phyloP scores from a whole-genome alignment of 2,329 filamentous ascomycete genomes.

The Alternaria burnsii region DNA sequence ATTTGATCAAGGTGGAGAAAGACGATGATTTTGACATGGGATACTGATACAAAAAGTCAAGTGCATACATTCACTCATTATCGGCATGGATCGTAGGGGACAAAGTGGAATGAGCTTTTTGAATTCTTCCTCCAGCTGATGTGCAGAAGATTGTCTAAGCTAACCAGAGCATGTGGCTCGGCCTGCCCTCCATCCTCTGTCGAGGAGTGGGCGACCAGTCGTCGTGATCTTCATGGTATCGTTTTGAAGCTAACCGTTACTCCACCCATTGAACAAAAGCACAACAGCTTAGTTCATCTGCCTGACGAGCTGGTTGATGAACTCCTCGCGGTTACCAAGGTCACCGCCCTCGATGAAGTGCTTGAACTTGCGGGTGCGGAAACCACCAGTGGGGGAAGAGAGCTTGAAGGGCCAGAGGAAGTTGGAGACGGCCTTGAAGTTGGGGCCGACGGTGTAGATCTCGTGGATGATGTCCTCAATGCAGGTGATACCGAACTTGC shows the following conservation, averaged over 20 bases:
- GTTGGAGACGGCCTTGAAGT: slow-evolving; percentile 98
- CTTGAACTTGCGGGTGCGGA: slow-evolving; percentile 97
- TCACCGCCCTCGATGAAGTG: slow-evolving; percentile 99
- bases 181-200: slow-evolving; percentile 35
- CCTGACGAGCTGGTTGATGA: slow-evolving; percentile 95
- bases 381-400: slow-evolving; percentile 96
- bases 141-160: slow-evolving; percentile 39
- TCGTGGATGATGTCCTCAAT: slow-evolving; percentile 99
- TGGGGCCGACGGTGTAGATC: slow-evolving; percentile 96
- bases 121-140: slow-evolving; percentile 29
- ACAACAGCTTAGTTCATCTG: slow-evolving; percentile 87
- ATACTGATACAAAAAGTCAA: neutral
- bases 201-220: slow-evolving; percentile 31
- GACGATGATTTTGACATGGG: neutral
- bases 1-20: neutral
- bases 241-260: slow-evolving; percentile 39
- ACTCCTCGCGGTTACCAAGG: slow-evolving; percentile 97
- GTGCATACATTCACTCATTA: neutral
- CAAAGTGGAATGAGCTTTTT: slow-evolving; percentile 31
- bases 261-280: slow-evolving; percentile 34
- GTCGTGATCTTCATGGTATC: slow-evolving; percentile 40
- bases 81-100: neutral
- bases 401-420: slow-evolving; percentile 99
- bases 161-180: slow-evolving; percentile 44
- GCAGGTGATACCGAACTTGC: slow-evolving; percentile 94